These are phyloP conservation scores for Pseudogymnoascus sp. DNA, from an alignment of 2,329 filamentous ascomycete genomes.

Conservation along the genomic window DNA sequence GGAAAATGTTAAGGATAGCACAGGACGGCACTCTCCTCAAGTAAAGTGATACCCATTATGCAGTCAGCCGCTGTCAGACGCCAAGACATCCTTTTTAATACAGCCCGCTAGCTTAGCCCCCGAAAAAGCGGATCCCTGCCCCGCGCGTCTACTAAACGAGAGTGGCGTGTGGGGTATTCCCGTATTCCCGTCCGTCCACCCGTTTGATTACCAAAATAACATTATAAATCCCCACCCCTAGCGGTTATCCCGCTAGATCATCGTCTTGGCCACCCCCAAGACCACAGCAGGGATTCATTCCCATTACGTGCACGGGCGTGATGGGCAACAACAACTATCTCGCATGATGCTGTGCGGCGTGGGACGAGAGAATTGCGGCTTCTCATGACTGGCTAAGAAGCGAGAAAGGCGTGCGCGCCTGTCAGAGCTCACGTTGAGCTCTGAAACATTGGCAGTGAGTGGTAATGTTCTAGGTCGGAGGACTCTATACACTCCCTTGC, in stretches of 20 bases:
- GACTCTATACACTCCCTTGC: neutral
- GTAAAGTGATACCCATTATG: neutral
- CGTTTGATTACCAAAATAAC: neutral
- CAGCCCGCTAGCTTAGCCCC: neutral
- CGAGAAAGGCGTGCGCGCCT: neutral
- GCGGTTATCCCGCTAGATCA: neutral
- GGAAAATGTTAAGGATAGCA: neutral
- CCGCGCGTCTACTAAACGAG: neutral
- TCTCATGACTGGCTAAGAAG: neutral
- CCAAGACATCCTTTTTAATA: neutral
- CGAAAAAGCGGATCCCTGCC: neutral
- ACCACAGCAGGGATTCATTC: neutral
- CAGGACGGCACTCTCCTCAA: neutral
- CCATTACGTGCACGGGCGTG: neutral
- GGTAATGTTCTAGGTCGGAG: neutral
- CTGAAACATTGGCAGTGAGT: neutral
- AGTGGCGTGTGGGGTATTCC: neutral
- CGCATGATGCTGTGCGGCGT: neutral
- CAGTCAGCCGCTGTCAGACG: constrained; percentile 1
- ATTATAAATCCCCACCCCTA: neutral
- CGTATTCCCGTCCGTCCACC: neutral
- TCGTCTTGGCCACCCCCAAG: neutral
- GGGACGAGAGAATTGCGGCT: neutral
- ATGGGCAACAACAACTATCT: neutral
- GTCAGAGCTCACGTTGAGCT: neutral